Evolutionary conservation across 345 rosid species (phyloP).

Genomic region (Citrus sinensis): DNA sequence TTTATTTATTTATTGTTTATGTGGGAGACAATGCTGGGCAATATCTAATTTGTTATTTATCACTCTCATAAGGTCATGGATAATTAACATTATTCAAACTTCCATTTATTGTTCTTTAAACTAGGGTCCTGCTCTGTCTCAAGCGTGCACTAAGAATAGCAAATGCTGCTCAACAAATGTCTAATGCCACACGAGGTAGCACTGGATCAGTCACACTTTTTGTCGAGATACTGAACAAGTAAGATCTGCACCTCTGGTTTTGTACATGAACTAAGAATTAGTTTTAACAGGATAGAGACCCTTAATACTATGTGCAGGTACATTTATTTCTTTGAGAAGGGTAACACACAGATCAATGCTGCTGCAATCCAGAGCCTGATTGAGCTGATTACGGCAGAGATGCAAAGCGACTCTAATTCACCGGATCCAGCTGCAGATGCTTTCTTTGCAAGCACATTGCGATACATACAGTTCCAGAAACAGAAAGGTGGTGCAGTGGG

Average conservation of each 20-base stretch:
- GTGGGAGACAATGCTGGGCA: background rate
- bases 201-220: conserved; percentile 75
- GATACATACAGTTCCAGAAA: conserved; percentile 87
- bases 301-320: conserved; percentile 43
- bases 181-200: conserved; percentile 68
- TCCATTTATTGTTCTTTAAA: background rate
- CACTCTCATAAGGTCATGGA: background rate
- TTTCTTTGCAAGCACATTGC: conserved; percentile 67
- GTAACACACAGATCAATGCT: conserved; percentile 65
- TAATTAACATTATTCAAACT: background rate
- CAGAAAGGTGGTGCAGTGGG: conserved; percentile 90
- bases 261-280: background rate
- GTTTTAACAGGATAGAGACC: background rate
- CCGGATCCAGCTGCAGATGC: conserved; percentile 73
- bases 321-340: conserved; percentile 90
- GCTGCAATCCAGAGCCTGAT: conserved; percentile 78
- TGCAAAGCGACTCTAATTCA: conserved; percentile 67
- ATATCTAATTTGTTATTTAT: background rate
- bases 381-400: conserved; percentile 67
- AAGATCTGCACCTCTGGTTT: conserved; percentile 14
- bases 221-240: conserved; percentile 97
- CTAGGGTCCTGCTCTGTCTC: conserved; percentile 86
- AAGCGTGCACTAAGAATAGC: conserved; percentile 96
- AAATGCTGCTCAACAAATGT: conserved; percentile 91
- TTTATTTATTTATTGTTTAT: background rate